Evolutionary conservation across 1,139 yeast species (phyloP).

Genomic region (Kodamaea derodonti): DNA sequence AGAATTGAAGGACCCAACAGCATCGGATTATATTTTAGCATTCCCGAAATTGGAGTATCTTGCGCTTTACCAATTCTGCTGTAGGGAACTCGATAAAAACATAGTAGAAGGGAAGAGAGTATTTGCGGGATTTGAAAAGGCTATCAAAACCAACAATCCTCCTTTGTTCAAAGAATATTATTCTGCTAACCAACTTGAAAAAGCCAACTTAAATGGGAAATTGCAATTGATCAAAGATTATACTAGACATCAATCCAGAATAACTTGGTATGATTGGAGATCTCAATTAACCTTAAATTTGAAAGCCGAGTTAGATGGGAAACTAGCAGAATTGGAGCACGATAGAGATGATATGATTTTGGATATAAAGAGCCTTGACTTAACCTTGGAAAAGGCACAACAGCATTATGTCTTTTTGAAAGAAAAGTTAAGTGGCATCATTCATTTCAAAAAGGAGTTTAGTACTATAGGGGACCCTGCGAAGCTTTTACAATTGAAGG

Average conservation of each 20-base stretch:
- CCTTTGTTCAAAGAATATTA: slow-evolving; percentile 46
- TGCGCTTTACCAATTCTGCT: slow-evolving; percentile 44
- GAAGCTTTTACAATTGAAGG: slow-evolving; percentile 9
- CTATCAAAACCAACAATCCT: slow-evolving; percentile 46
- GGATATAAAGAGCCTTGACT: slow-evolving; percentile 20
- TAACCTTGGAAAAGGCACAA: slow-evolving; percentile 12
- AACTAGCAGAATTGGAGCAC: slow-evolving; percentile 20
- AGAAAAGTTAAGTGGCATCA: slow-evolving; percentile 20
- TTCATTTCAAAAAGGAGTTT: slow-evolving; percentile 18
- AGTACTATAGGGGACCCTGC: slow-evolving; percentile 11
- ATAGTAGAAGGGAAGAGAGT: slow-evolving; percentile 46
- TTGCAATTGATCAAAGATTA: slow-evolving; percentile 46
- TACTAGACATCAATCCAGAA: slow-evolving; percentile 48
- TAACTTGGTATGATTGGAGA: slow-evolving; percentile 60
- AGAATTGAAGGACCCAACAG: slow-evolving; percentile 12
- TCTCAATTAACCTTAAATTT: slow-evolving; percentile 39
- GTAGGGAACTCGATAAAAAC: slow-evolving; percentile 48
- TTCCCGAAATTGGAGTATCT: slow-evolving; percentile 38
- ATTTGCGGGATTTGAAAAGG: slow-evolving; percentile 41
- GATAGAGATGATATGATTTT: slow-evolving; percentile 22
- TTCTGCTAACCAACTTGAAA: slow-evolving; percentile 31
- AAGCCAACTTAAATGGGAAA: slow-evolving; percentile 36
- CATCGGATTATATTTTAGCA: slow-evolving; percentile 31
- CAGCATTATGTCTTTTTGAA: slow-evolving; percentile 15
- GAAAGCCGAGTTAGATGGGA: slow-evolving; percentile 32